A percentile compares a stretch with the other conserved stretches of the same genome.
phyloP scores from a whole-genome alignment of 495 filamentous ascomycete species.

The Aspergillus steynii region DNA sequence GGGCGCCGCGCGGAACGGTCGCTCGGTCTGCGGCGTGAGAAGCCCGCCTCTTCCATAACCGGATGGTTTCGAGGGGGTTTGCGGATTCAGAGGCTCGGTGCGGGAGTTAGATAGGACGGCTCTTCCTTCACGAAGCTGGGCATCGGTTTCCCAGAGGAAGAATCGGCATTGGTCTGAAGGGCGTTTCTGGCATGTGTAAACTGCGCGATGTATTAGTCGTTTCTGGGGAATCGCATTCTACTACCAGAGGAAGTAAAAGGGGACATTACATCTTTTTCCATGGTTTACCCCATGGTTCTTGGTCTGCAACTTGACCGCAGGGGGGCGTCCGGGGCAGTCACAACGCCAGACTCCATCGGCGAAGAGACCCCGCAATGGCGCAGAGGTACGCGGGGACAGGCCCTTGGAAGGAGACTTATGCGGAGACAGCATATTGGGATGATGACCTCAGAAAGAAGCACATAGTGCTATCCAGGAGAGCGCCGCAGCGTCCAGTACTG shows the following conservation, averaged over 20 bases:
- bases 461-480: background rate
- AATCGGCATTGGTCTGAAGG: constrained; percentile 59
- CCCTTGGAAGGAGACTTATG: constrained; percentile 18
- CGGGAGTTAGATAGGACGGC: constrained; percentile 52
- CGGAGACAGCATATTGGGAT: constrained; percentile 22
- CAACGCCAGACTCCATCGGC: constrained; percentile 60
- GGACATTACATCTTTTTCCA: constrained; percentile 55
- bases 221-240: background rate
- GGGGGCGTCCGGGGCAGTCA: constrained; percentile 64
- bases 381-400: constrained; percentile 29
- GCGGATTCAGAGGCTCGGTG: constrained; percentile 35
- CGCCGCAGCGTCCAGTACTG: background rate
- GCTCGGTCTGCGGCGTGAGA: constrained; percentile 40
- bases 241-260: background rate
- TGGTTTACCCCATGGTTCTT: constrained; percentile 68
- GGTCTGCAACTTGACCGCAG: constrained; percentile 59
- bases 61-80: constrained; percentile 25
- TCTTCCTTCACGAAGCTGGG: constrained; percentile 53
- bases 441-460: background rate
- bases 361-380: constrained; percentile 55
- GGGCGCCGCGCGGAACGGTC: constrained; percentile 9
- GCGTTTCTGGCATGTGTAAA: constrained; percentile 65
- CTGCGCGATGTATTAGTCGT: constrained; percentile 21
- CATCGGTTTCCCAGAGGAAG: constrained; percentile 71
- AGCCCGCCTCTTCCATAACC: constrained; percentile 22